Evolutionary conservation across 1,284 basidiomycete species (phyloP), one percentile per base, ranked within the genome.

Genomic region (Rhodotorula sp.): DNA sequence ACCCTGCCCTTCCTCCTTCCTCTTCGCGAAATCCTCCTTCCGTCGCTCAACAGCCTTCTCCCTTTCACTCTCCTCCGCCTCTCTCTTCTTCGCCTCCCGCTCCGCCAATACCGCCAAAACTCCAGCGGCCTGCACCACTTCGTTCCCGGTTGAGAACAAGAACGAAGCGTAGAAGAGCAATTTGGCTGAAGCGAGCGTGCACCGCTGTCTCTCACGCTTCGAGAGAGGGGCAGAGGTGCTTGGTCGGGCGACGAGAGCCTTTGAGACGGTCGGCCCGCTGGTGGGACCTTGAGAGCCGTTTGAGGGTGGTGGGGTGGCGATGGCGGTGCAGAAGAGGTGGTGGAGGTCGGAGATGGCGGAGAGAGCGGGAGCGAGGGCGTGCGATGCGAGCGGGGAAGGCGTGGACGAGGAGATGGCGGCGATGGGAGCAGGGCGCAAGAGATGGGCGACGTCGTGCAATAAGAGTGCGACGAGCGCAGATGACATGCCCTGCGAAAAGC

Each of bases 111-210:
- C 52, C 17, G 63, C 52, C 6, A 67, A 29, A 7, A 19, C 32
- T n/a, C 27, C 19, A n/a, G 58, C 60, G 15, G 59, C 52, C 8
- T 30, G 17, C 3, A 64, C n/a, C 11, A 64, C 32, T 10, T 58
- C 62, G 24, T 15, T 34, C 5, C 22, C 46, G 0, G 13, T 56
- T 32, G 32, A 52, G 29, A 2, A 29, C 15, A 68, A 17, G 19
- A 73, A 15, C 1, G 72, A 51, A 15, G 48, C 48, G 54, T 68
- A 73, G 53, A 73, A 73, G 7, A 59, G 44, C 20, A 68, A 36
- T 53, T 73, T 73, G 44, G 64, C 66, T 6, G 61, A 53, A 0
- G 58, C 69, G 49, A 67, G 56, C 6, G 63, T n/a, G 54, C 57
- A 62, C 34, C 63, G 60, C 22, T 54, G 53, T n/a, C 51, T n/a